Evolutionary conservation across 139 green algal genomes (phyloP).

Genomic region (Chlorella ohadii): DNA sequence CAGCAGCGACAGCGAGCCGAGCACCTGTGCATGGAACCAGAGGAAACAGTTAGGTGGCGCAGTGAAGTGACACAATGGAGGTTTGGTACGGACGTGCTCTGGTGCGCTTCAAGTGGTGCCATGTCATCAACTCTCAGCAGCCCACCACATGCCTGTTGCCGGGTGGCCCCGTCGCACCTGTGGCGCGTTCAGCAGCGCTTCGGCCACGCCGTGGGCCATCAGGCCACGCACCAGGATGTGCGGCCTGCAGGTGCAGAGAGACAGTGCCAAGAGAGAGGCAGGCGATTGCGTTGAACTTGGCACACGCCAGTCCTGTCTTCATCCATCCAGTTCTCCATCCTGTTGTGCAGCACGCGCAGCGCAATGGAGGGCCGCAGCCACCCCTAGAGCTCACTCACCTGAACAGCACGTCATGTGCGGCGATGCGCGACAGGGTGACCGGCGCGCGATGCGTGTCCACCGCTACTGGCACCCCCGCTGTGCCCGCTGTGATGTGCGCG

Average conservation of each 20-base stretch:
- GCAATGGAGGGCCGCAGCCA: too few relatives aligned
- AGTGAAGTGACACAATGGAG: too few relatives aligned
- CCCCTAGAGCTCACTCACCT: slow-evolving; percentile 2
- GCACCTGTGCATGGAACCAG: slow-evolving; percentile 29
- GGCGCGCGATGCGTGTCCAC: slow-evolving; percentile 45
- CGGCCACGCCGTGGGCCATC: slow-evolving; percentile 60
- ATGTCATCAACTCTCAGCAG: too few relatives aligned
- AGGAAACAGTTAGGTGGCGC: neutral
- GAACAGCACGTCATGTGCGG: slow-evolving; percentile 41
- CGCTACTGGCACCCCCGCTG: slow-evolving; percentile 38
- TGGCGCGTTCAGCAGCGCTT: slow-evolving; percentile 68
- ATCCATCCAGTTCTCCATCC: too few relatives aligned
- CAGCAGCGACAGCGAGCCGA: slow-evolving; percentile 73
- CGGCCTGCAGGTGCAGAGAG: slow-evolving; percentile 12
- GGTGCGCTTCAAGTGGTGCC: too few relatives aligned
- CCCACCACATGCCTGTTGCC: too few relatives aligned
- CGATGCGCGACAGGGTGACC: slow-evolving; percentile 38
- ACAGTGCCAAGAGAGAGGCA: too few relatives aligned
- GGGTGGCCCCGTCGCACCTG: slow-evolving; percentile 9
- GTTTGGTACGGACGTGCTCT: too few relatives aligned
- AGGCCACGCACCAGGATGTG: slow-evolving; percentile 52
- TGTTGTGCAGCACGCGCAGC: too few relatives aligned
- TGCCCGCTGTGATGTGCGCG: slow-evolving; percentile 42
- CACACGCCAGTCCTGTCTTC: too few relatives aligned
- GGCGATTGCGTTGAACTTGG: too few relatives aligned